phyloP scores from a whole-genome alignment of 2,329 filamentous ascomycete species.

The Didymosphaeria variabile region DNA sequence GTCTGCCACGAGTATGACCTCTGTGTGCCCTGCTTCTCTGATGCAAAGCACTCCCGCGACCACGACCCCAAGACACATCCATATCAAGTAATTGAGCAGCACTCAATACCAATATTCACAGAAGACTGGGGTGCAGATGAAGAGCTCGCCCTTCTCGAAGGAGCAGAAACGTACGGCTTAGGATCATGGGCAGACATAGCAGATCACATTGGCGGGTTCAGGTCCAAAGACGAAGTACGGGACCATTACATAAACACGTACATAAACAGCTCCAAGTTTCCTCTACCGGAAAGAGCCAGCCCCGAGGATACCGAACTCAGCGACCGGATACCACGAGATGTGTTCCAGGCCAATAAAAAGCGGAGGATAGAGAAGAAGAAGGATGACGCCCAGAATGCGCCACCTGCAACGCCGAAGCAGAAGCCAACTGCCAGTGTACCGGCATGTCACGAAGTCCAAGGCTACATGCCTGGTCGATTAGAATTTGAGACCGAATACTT shows the following conservation, averaged over 20 bases:
- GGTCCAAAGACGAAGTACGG: constrained; percentile 92
- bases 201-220: constrained; percentile 95
- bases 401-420: constrained; percentile 86
- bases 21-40: constrained; percentile 92
- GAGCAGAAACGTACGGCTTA: constrained; percentile 93
- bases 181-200: constrained; percentile 98
- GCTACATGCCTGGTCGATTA: constrained; percentile 96
- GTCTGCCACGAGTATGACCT: constrained; percentile 94
- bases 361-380: constrained; percentile 90
- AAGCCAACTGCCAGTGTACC: constrained; percentile 96
- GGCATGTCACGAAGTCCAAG: constrained; percentile 96
- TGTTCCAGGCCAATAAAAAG: constrained; percentile 94
- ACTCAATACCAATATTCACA: constrained; percentile 96
- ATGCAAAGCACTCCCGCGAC: constrained; percentile 79
- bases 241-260: constrained; percentile 94
- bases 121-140: constrained; percentile 97
- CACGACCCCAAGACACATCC: constrained; percentile 88
- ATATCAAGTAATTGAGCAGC: constrained; percentile 95
- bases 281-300: constrained; percentile 84
- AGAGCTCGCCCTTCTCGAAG: constrained; percentile 90
- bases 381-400: constrained; percentile 83
- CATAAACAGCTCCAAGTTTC: constrained; percentile 82
- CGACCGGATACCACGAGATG: constrained; percentile 83
- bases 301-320: constrained; percentile 81
- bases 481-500: constrained; percentile 98